phyloP scores from a whole-genome alignment of 768 basidiomycete genomes.

The Porphyrellus cyaneotinctus region DNA sequence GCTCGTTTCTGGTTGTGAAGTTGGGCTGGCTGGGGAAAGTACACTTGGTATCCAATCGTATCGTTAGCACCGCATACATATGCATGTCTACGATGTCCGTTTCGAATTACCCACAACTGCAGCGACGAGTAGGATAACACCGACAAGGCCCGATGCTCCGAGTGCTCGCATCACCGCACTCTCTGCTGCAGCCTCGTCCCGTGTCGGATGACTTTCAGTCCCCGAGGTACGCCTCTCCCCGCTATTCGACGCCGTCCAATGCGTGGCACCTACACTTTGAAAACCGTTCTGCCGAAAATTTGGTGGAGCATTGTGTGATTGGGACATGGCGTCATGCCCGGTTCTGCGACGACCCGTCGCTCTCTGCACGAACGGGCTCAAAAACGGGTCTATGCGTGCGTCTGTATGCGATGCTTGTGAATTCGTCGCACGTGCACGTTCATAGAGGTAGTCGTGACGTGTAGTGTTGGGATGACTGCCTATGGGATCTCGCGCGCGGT shows the following conservation, averaged over 20 bases:
- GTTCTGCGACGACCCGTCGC: constrained; percentile 23
- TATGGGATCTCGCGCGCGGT: constrained; percentile 15
- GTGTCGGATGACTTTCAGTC: constrained; percentile 10
- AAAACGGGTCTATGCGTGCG: constrained; percentile 20
- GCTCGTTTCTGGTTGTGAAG: too few species aligned
- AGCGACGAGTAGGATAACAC: constrained; percentile 26
- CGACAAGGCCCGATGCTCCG: constrained; percentile 27
- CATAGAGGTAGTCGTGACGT: constrained; percentile 9
- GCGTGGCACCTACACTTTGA: not conserved
- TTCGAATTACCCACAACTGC: constrained; percentile 15
- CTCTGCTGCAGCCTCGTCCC: constrained; percentile 24
- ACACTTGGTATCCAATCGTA: not conserved
- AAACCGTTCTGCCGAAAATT: not conserved
- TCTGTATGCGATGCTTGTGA: not conserved
- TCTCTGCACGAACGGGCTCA: constrained; percentile 24
- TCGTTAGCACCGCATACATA: too few species aligned
- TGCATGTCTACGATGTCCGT: constrained; percentile 9
- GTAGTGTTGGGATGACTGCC: constrained; percentile 7
- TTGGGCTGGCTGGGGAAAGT: too few species aligned
- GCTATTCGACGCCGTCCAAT: constrained; percentile 5
- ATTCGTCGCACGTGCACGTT: constrained; percentile 4
- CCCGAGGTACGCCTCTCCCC: constrained; percentile 2
- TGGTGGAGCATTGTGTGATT: not conserved
- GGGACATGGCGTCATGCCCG: not conserved
- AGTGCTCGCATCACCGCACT: constrained; percentile 25